phyloP scores from a whole-genome alignment of 1,284 basidiomycete genomes.

The Sporisorium graminicola region DNA sequence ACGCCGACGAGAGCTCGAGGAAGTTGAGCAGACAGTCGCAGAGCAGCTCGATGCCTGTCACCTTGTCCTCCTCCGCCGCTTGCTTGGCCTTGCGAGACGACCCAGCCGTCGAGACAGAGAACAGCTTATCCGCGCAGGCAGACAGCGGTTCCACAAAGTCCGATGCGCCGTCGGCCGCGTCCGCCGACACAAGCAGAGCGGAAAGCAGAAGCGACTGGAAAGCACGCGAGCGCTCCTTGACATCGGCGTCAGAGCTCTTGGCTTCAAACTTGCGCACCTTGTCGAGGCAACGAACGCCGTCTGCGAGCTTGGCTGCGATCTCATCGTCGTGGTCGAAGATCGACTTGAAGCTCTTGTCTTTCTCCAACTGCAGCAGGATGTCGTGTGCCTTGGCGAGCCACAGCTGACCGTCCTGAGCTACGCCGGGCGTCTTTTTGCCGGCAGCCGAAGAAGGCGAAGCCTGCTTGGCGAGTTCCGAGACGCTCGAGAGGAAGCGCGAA shows the following conservation, averaged over 20 bases:
- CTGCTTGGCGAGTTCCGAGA: constrained; percentile 81
- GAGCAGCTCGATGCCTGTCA: constrained; percentile 82
- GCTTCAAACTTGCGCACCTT: constrained; percentile 49
- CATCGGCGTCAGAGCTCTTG: constrained; percentile 26
- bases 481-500: constrained; percentile 78
- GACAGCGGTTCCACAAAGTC: constrained; percentile 63
- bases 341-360: constrained; percentile 78
- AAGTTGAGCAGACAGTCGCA: constrained; percentile 89
- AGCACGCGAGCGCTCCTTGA: constrained; percentile 43
- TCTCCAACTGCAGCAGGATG: constrained; percentile 76
- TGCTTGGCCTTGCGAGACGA: constrained; percentile 27
- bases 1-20: constrained; percentile 85
- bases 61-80: constrained; percentile 70
- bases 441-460: constrained; percentile 57
- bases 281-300: constrained; percentile 40
- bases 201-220: constrained; percentile 57
- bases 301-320: constrained; percentile 43
- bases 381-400: constrained; percentile 82
- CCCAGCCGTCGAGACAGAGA: constrained; percentile 24
- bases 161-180: constrained; percentile 71
- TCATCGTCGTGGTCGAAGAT: constrained; percentile 50
- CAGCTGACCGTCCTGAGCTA: constrained; percentile 79
- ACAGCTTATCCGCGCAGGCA: constrained; percentile 61
- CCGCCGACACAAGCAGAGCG: constrained; percentile 68
- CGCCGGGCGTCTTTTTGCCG: constrained; percentile 75